phyloP scores from a whole-genome alignment of 257 asterid species.

The Solanum boliviense region DNA sequence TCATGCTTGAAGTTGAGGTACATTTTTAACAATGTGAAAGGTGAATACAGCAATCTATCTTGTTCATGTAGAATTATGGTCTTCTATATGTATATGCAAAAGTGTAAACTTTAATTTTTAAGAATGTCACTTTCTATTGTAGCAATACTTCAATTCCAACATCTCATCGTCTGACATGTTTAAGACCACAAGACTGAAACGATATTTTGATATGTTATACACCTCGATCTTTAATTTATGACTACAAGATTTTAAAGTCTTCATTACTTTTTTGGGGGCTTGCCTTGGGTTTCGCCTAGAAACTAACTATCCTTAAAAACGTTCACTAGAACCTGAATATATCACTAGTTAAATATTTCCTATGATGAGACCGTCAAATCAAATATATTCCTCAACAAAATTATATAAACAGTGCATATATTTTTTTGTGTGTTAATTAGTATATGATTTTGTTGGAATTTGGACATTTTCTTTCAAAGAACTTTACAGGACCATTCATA shows the following conservation, averaged over 20 bases:
- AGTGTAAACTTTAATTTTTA: neutral
- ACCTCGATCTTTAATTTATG: neutral
- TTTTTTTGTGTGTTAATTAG: too few species aligned
- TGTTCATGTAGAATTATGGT: neutral
- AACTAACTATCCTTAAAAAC: neutral
- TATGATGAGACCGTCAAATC: neutral
- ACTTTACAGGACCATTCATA: neutral
- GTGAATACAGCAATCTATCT: neutral
- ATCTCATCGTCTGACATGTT: too few species aligned
- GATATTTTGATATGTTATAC: too few species aligned
- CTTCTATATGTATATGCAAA: neutral
- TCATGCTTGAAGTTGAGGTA: neutral
- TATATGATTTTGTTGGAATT: too few species aligned
- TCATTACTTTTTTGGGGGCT: too few species aligned
- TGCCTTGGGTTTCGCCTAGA: neutral
- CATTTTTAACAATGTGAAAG: neutral
- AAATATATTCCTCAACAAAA: neutral
- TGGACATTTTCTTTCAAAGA: neutral
- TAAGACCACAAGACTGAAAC: neutral
- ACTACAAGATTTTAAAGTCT: too few species aligned
- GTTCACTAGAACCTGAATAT: neutral
- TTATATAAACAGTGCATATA: neutral
- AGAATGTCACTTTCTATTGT: neutral
- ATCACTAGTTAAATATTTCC: neutral
- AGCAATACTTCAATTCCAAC: too few species aligned